Conservation (phyloP, 805 yeast species). For the Kodamaea kaohsiungensis region DNA sequence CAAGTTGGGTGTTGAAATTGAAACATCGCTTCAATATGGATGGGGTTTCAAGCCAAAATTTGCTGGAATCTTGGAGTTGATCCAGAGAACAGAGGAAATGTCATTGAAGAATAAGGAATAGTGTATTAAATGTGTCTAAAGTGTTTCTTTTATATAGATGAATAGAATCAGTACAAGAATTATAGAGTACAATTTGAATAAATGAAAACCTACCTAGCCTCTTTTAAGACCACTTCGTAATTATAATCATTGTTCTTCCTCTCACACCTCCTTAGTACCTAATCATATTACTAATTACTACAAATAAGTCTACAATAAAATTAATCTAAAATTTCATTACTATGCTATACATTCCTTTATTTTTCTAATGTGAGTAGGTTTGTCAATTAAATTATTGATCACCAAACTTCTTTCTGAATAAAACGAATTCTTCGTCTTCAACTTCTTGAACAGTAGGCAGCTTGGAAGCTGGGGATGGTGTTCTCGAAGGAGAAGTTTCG, state of each 20-base stretch:
- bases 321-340: not conserved
- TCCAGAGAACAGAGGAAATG: constrained; percentile 14
- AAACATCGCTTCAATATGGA: constrained; percentile 32
- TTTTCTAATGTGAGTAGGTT: too few species aligned
- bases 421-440: constrained; percentile 35
- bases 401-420: constrained; percentile 36
- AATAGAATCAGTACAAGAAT: too few species aligned
- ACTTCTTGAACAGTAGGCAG: constrained; percentile 30
- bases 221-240: too few species aligned
- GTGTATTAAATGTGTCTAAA: not conserved
- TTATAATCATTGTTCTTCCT: too few species aligned
- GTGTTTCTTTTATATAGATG: not conserved
- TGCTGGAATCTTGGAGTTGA: constrained; percentile 18
- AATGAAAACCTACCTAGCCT: too few species aligned
- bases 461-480: constrained; percentile 1
- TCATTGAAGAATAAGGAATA: not conserved
- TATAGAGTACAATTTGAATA: too few species aligned
- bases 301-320: not conserved
- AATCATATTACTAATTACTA: too few species aligned
- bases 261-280: too few species aligned
- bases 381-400: not conserved
- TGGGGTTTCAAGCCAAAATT: constrained; percentile 22
- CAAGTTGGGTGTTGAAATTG: constrained; percentile 42
- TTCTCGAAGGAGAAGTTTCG: constrained; percentile 4
- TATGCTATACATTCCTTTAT: not conserved